These are phyloP conservation scores for Fraxinus excelsior DNA, from an alignment of 257 asterid genomes.

Conservation along the genomic window DNA sequence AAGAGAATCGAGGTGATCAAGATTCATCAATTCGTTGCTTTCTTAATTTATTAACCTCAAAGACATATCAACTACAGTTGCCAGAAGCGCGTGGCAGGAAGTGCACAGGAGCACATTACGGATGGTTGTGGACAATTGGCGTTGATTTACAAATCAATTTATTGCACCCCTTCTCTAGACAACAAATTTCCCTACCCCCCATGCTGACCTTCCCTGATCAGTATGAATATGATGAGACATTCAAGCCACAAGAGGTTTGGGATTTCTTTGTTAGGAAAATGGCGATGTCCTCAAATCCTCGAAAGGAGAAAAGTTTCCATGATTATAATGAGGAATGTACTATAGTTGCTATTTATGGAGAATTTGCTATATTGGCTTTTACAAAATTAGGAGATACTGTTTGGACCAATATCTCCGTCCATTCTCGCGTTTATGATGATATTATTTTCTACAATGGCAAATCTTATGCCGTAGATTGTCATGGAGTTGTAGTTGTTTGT, in stretches of 20 bases:
- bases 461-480: not conserved
- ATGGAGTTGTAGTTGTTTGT: not conserved
- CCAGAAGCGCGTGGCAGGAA: not conserved
- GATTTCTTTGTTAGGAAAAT: not conserved
- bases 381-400: not conserved
- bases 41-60: not conserved
- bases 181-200: not conserved
- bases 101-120: not conserved
- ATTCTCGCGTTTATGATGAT: not conserved
- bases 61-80: not conserved
- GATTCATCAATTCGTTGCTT: not conserved
- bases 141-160: not conserved
- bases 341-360: not conserved
- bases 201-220: not conserved
- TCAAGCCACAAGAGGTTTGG: not conserved
- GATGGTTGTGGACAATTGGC: not conserved
- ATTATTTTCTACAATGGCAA: not conserved
- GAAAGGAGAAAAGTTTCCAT: not conserved
- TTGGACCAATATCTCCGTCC: not conserved
- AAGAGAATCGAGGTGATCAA: not conserved
- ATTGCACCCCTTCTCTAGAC: not conserved
- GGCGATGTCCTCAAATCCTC: not conserved
- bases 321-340: not conserved
- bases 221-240: not conserved
- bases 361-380: not conserved